Percentiles rank a stretch among this genome's conserved stretches.
These are phyloP conservation scores for Fraxinus baroniana DNA, from an alignment of 305 asterid species.

Conservation along the genomic window DNA sequence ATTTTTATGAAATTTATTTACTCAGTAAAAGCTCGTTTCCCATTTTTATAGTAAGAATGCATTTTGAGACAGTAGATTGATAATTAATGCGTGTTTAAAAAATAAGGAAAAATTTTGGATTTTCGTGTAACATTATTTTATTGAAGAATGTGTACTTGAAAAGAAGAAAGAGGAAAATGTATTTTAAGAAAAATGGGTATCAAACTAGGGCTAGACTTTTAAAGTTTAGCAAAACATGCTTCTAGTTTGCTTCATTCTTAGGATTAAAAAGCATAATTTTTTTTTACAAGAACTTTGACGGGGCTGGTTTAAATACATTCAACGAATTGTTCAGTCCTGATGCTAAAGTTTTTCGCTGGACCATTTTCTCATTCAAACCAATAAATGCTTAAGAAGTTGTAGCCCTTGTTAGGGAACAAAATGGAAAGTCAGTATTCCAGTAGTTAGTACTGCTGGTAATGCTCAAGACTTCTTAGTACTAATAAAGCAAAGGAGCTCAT, in stretches of 20 bases:
- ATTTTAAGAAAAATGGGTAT: too few species aligned
- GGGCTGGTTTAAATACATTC: not conserved
- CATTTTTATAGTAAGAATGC: too few species aligned
- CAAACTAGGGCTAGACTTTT: not conserved
- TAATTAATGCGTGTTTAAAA: too few species aligned
- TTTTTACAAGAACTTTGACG: not conserved
- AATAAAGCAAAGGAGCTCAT: not conserved
- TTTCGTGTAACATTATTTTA: too few species aligned
- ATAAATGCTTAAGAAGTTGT: not conserved
- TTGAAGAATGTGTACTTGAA: too few species aligned
- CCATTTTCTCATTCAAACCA: not conserved
- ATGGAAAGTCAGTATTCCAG: not conserved
- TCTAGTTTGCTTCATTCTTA: not conserved
- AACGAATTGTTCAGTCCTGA: not conserved
- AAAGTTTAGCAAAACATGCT: not conserved
- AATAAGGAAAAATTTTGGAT: too few species aligned
- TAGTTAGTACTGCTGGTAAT: not conserved
- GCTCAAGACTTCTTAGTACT: not conserved
- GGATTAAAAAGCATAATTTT: not conserved
- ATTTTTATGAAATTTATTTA: not conserved
- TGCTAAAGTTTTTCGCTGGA: not conserved
- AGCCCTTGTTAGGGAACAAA: not conserved
- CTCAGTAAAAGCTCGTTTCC: not conserved
- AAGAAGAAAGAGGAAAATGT: too few species aligned
- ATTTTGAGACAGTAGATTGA: too few species aligned